phyloP scores from a whole-genome alignment of 371 early-diverging fungal species.

The Apophysomyces sp. region DNA sequence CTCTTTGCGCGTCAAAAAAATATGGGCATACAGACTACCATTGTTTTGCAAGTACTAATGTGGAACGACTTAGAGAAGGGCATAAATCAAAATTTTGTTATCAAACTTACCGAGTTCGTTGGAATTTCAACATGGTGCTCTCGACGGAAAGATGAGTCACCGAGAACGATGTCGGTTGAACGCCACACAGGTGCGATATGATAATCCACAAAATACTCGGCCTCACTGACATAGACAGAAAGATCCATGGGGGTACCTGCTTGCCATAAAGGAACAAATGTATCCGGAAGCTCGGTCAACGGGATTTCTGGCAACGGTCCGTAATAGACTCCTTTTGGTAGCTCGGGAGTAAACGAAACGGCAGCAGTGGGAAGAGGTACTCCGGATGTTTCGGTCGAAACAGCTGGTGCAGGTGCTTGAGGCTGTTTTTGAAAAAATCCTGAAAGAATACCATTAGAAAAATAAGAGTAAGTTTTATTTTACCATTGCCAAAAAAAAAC shows the following conservation, averaged over 20 bases:
- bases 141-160: constrained; percentile 46
- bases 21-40: constrained; percentile 83
- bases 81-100: background rate
- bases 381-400: background rate
- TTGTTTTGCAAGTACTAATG: constrained; percentile 72
- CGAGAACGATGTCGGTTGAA: constrained; percentile 54
- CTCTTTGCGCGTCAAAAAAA: constrained; percentile 61
- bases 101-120: constrained; percentile 36
- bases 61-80: background rate
- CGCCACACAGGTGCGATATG: constrained; percentile 55
- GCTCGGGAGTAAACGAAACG: background rate
- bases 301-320: constrained; percentile 32
- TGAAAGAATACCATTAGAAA: background rate
- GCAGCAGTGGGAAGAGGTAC: constrained; percentile 3
- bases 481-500: constrained; percentile 28
- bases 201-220: constrained; percentile 55
- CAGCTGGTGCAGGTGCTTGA: background rate
- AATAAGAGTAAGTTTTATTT: background rate
- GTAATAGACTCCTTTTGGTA: constrained; percentile 39
- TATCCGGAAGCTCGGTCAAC: constrained; percentile 25
- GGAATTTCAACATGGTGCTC: constrained; percentile 38
- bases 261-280: constrained; percentile 41
- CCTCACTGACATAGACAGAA: constrained; percentile 53
- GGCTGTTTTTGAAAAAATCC: background rate
- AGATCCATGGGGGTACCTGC: constrained; percentile 41